Conservation (phyloP, 805 yeast genomes). For the Candida chauliodis region DNA sequence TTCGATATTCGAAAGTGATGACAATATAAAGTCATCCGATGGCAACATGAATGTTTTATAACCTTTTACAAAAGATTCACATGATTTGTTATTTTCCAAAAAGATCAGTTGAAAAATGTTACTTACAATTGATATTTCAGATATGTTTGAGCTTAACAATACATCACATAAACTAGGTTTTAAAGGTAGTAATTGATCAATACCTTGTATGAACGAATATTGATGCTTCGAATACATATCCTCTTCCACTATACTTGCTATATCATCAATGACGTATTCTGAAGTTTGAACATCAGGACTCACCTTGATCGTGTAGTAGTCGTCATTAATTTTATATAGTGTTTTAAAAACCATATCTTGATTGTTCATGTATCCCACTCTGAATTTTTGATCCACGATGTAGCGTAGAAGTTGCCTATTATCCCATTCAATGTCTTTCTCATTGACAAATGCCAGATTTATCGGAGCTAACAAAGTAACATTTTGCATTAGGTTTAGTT, state of each 20-base stretch:
- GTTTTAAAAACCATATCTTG: slow-evolving; percentile 27
- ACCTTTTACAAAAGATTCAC: slow-evolving; percentile 24
- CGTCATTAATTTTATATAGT: slow-evolving; percentile 16
- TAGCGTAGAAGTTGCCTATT: slow-evolving; percentile 23
- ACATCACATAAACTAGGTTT: slow-evolving; percentile 35
- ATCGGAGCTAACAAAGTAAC: slow-evolving; percentile 79
- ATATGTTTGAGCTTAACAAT: slow-evolving; percentile 18
- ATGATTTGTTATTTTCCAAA: slow-evolving; percentile 15
- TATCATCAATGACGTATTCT: slow-evolving; percentile 40
- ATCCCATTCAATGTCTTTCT: slow-evolving; percentile 5
- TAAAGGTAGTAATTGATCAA: slow-evolving; percentile 42
- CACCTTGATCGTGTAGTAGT: slow-evolving; percentile 20
- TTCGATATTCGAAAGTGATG: slow-evolving; percentile 25
- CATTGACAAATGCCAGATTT: slow-evolving; percentile 63
- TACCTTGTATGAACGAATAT: slow-evolving; percentile 64
- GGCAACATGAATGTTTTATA: slow-evolving; percentile 33
- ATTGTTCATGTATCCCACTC: slow-evolving; percentile 26
- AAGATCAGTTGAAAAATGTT: slow-evolving; percentile 27
- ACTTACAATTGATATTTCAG: slow-evolving; percentile 22
- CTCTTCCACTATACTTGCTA: slow-evolving; percentile 49
- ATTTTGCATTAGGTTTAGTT: slow-evolving; percentile 54
- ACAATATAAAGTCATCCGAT: slow-evolving; percentile 23
- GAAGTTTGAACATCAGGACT: slow-evolving; percentile 22
- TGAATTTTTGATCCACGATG: slow-evolving; percentile 29
- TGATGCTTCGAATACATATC: slow-evolving; percentile 61